phyloP scores from a whole-genome alignment of 257 asterid species.

The Scutellaria barbata region DNA sequence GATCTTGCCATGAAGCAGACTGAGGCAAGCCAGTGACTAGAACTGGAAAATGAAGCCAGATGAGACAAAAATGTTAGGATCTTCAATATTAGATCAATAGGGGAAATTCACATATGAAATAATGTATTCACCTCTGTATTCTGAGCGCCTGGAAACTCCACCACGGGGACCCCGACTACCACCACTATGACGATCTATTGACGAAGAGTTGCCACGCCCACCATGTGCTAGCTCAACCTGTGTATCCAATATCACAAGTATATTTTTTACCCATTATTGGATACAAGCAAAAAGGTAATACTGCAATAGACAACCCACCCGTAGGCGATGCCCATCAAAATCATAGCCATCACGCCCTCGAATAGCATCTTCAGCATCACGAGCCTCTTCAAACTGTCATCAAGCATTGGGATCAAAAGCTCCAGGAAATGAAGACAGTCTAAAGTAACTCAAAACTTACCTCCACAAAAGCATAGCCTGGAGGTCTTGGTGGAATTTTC shows the following conservation, averaged over 20 bases:
- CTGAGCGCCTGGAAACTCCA: conserved; percentile 94
- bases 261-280: conserved; percentile 6
- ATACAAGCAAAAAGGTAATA: neutral
- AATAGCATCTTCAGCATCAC: conserved; percentile 99
- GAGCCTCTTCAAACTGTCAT: conserved; percentile 87
- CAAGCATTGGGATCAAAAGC: conserved; percentile 4
- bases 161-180: conserved; percentile 83
- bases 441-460: conserved; percentile 43
- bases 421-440: conserved; percentile 8
- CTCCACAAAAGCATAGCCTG: conserved; percentile 99
- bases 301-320: conserved; percentile 57
- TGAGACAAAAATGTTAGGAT: conserved; percentile 27
- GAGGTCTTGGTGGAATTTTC: conserved; percentile 97
- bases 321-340: conserved; percentile 90
- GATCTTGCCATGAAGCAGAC: conserved; percentile 99
- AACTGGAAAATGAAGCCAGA: conserved; percentile 51
- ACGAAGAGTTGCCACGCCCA: conserved; percentile 85
- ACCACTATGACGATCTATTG: conserved; percentile 69
- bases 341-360: conserved; percentile 99
- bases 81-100: neutral
- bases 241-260: conserved; percentile 19
- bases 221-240: conserved; percentile 99
- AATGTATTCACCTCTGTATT: conserved; percentile 62
- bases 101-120: conserved; percentile 17
- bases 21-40: conserved; percentile 81